phyloP scores from a whole-genome alignment of 805 yeast species.

The Candida ipomoeae region DNA sequence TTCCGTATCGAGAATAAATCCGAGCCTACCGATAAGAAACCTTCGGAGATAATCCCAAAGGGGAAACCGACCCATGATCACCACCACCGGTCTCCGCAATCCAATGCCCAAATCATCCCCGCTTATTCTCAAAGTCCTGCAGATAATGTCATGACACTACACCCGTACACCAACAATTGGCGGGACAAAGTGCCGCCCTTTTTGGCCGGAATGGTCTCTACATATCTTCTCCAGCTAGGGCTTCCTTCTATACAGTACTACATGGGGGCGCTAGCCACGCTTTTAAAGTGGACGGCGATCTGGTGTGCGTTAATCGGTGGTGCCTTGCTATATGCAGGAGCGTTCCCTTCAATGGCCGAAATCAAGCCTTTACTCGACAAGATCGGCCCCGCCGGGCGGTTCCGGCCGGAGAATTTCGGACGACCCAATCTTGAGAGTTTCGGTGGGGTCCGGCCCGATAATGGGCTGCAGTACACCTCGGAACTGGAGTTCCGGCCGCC shows the following conservation, averaged over 20 bases:
- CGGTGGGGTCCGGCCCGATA: neutral
- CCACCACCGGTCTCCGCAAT: neutral
- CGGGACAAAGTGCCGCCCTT: slow-evolving; percentile 17
- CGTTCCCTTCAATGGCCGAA: neutral
- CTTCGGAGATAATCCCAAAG: neutral
- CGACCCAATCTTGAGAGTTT: neutral
- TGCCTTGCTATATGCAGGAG: slow-evolving; percentile 29
- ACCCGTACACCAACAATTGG: neutral
- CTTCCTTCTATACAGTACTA: slow-evolving; percentile 22
- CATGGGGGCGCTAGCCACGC: slow-evolving; percentile 16
- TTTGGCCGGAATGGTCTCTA: slow-evolving; percentile 23
- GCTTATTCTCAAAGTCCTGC: neutral
- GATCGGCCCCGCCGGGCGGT: neutral
- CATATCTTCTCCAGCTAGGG: slow-evolving; percentile 20
- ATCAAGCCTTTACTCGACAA: neutral
- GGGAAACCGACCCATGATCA: neutral
- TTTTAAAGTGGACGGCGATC: slow-evolving; percentile 22
- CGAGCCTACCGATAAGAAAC: neutral
- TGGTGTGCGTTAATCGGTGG: slow-evolving; percentile 25
- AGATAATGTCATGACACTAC: neutral
- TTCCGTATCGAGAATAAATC: slow-evolving; percentile 18
- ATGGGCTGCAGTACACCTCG: neutral
- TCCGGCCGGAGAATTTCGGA: neutral
- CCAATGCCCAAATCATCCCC: neutral
- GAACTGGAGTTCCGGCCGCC: neutral